Evolutionary conservation across 805 yeast species (phyloP).

Genomic region (Torulaspora gathmanii): DNA sequence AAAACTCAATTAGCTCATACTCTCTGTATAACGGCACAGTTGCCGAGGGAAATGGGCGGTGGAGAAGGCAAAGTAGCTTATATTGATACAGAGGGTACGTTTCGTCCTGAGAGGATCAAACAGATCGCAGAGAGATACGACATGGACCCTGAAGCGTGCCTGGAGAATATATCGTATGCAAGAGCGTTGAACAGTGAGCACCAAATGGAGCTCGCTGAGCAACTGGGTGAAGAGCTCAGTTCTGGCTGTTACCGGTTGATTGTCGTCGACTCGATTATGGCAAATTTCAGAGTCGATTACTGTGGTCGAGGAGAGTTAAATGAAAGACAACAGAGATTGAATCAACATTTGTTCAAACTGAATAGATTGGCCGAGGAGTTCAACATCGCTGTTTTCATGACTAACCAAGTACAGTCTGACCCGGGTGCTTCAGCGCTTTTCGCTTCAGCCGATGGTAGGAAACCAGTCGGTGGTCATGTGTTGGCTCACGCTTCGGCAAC

Average conservation of each 20-base stretch:
- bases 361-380: slow-evolving; percentile 69
- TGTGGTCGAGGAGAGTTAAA: slow-evolving; percentile 73
- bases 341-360: slow-evolving; percentile 49
- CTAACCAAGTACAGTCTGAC: slow-evolving; percentile 77
- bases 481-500: slow-evolving; percentile 80
- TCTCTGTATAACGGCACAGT: slow-evolving; percentile 67
- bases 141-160: slow-evolving; percentile 61
- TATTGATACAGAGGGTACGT: slow-evolving; percentile 79
- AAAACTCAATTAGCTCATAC: slow-evolving; percentile 81
- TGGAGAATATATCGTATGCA: slow-evolving; percentile 70
- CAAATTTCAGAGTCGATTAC: slow-evolving; percentile 72
- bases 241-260: slow-evolving; percentile 61
- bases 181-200: slow-evolving; percentile 76
- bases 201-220: slow-evolving; percentile 66
- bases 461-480: slow-evolving; percentile 81
- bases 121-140: slow-evolving; percentile 67
- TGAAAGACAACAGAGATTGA: slow-evolving; percentile 69
- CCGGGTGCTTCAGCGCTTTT: slow-evolving; percentile 77
- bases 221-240: slow-evolving; percentile 60
- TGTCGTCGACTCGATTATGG: slow-evolving; percentile 71
- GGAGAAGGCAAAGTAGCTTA: slow-evolving; percentile 78
- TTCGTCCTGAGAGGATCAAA: slow-evolving; percentile 62
- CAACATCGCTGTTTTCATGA: slow-evolving; percentile 69
- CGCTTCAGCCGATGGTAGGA: slow-evolving; percentile 78
- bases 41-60: slow-evolving; percentile 67